Evolutionary conservation across 2,329 filamentous ascomycete genomes (phyloP).

Genomic region (Stagonosporopsis vannaccii): DNA sequence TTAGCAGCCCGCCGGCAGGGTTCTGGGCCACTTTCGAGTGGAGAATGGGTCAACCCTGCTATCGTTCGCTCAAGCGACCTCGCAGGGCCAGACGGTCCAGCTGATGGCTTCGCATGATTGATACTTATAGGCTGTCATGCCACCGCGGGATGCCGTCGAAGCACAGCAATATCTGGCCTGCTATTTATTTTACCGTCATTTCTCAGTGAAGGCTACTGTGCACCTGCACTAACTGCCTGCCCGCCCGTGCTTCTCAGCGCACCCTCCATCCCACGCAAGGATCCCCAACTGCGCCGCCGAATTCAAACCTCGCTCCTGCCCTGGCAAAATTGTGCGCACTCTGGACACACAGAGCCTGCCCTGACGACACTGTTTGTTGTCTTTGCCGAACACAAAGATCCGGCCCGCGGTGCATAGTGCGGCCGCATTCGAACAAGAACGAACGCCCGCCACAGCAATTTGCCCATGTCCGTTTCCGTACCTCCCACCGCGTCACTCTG

Average conservation of each 20-base stretch:
- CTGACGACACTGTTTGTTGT: constrained; percentile 16
- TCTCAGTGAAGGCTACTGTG: constrained; percentile 2
- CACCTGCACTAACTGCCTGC: background rate
- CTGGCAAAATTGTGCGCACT: constrained; percentile 10
- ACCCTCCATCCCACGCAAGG: constrained; percentile 16
- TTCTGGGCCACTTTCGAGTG: constrained; percentile 16
- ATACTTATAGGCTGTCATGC: constrained; percentile 18
- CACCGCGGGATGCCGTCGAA: constrained; percentile 6
- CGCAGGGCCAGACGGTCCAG: constrained; percentile 11
- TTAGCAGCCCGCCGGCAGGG: constrained; percentile 14
- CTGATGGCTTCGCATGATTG: constrained; percentile 17
- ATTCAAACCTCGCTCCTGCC: constrained; percentile 14
- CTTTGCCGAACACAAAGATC: constrained; percentile 18
- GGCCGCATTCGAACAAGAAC: constrained; percentile 17
- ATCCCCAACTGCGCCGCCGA: constrained; percentile 13
- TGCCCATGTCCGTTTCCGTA: constrained; percentile 17
- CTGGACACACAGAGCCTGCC: background rate
- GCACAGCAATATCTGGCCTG: background rate
- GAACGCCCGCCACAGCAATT: constrained; percentile 14
- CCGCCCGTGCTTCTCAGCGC: constrained; percentile 13
- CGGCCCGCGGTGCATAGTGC: constrained; percentile 18
- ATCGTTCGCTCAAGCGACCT: constrained; percentile 14
- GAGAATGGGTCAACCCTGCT: constrained; percentile 16
- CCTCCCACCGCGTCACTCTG: constrained; percentile 8
- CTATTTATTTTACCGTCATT: background rate